Evolutionary conservation across 2,329 filamentous ascomycete genomes (phyloP), one percentile per base, ranked within the genome.

Genomic region (Monilinia vaccinii-corymbosi): DNA sequence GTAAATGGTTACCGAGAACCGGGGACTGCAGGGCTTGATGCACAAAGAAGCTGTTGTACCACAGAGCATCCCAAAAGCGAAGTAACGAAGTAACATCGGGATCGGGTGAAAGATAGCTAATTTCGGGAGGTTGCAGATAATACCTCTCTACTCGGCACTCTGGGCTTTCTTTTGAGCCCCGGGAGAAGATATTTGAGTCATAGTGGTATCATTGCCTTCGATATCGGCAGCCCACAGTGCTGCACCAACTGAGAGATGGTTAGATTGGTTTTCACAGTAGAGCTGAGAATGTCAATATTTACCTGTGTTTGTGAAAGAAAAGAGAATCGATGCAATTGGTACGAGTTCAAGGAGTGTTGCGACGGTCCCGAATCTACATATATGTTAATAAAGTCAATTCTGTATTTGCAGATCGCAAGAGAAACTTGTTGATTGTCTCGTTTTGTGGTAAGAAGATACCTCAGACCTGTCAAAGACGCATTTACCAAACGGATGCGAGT

Each of bases 161-260:
- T 66, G 65, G 42, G 46, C 28, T n/a, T 45, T 58, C n/a, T 62
- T 61, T 61, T 52, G 56, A 25, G 61, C 52, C 51, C 60, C 59
- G 21, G 63, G 62, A 10, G 47, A 55, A 31, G 68, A 63, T 11
- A 66, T 67, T 65, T 69, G 64, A 21, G 67, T 70, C 68, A 70
- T 71, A 9, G 40, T 57, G 2, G 63, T 65, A 49, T 68, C 66
- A 56, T 68, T 69, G 31, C 60, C 61, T 58, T 95, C 91, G 61
- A 95, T 82, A 72, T 95, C 91, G 21, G 90, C 89, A 45, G 93
- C 92, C 91, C 91, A 97, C n/a, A 97, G 76, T 9, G 93, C 93
- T 58, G 92, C 93, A 9, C 91, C 93, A 61, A 96, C 91, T 85
- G 51, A 9, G 38, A 58, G 16, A n/a, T 18, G 1, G 18, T 58